phyloP scores from a whole-genome alignment of 2,329 filamentous ascomycete species.

The Zarea fungicola region DNA sequence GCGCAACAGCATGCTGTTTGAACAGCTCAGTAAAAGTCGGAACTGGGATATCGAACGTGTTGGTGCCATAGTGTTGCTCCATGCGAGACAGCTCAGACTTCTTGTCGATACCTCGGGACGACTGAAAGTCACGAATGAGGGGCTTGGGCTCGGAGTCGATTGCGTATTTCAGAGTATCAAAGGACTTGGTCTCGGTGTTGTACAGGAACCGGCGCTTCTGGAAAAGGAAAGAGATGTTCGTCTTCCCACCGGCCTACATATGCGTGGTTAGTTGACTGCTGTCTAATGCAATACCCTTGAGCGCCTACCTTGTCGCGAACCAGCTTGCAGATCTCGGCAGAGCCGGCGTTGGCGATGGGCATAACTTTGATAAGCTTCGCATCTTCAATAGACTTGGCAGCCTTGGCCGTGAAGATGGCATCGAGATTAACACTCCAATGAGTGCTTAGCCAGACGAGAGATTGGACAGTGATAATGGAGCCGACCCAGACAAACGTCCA shows the following conservation, averaged over 20 bases:
- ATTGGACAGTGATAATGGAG: slow-evolving; percentile 80
- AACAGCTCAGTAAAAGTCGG: slow-evolving; percentile 94
- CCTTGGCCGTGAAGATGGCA: slow-evolving; percentile 73
- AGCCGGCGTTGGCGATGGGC: slow-evolving; percentile 81
- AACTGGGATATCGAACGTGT: slow-evolving; percentile 96
- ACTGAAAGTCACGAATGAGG: slow-evolving; percentile 70
- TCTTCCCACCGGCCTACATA: slow-evolving; percentile 61
- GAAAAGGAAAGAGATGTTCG: slow-evolving; percentile 84
- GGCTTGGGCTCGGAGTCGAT: slow-evolving; percentile 86
- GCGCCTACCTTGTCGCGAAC: slow-evolving; percentile 61
- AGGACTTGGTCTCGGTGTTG: slow-evolving; percentile 63
- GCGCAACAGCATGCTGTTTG: slow-evolving; percentile 96
- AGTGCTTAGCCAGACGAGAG: slow-evolving; percentile 88
- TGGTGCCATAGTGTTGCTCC: slow-evolving; percentile 89
- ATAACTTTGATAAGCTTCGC: slow-evolving; percentile 90
- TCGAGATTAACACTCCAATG: slow-evolving; percentile 93
- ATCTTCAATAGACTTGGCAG: slow-evolving; percentile 62
- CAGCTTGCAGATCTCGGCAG: slow-evolving; percentile 80
- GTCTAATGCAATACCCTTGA: neutral
- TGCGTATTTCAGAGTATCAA: slow-evolving; percentile 74
- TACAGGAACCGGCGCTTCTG: slow-evolving; percentile 97
- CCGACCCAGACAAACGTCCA: slow-evolving; percentile 97
- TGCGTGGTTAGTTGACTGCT: neutral
- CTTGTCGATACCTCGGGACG: slow-evolving; percentile 67
- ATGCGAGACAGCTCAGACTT: slow-evolving; percentile 72